phyloP scores from a whole-genome alignment of 2,329 filamentous ascomycete species.

The Fusarium clavum region DNA sequence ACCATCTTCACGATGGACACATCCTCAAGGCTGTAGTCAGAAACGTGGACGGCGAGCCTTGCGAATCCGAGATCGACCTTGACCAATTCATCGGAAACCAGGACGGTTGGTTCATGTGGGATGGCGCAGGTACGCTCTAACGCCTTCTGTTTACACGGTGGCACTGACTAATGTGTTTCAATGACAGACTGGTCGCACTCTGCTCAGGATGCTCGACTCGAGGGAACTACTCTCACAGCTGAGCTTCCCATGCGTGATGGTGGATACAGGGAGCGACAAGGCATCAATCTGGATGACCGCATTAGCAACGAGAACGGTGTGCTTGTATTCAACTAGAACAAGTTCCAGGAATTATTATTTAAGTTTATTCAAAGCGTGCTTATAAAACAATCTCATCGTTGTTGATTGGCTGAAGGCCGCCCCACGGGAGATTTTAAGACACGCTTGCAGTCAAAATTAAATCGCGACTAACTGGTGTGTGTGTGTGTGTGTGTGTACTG shows the following conservation, averaged over 20 bases:
- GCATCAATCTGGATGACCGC: background rate
- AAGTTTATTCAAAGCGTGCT: too few species aligned
- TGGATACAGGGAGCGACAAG: background rate
- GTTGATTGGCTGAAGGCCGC: too few species aligned
- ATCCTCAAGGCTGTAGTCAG: background rate
- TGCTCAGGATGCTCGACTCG: background rate
- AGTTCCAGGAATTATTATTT: background rate
- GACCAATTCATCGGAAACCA: background rate
- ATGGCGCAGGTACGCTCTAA: background rate
- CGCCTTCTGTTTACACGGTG: accelerated
- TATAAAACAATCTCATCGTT: too few species aligned
- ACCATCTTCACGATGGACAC: background rate
- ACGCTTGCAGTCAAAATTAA: too few species aligned
- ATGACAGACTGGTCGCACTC: background rate
- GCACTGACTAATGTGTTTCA: accelerated
- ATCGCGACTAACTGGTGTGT: too few species aligned
- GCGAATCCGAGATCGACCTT: background rate
- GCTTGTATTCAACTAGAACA: background rate
- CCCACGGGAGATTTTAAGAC: too few species aligned
- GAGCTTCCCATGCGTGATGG: background rate
- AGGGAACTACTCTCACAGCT: background rate
- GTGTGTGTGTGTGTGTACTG: too few species aligned
- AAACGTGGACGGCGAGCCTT: background rate
- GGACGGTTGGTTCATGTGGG: background rate
- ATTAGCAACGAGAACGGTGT: background rate